A percentile compares a stretch with the other conserved stretches of the same genome.
These are phyloP conservation scores for Centrapalus pauciflorus DNA, from an alignment of 129 eudicot species.

Conservation along the genomic window DNA sequence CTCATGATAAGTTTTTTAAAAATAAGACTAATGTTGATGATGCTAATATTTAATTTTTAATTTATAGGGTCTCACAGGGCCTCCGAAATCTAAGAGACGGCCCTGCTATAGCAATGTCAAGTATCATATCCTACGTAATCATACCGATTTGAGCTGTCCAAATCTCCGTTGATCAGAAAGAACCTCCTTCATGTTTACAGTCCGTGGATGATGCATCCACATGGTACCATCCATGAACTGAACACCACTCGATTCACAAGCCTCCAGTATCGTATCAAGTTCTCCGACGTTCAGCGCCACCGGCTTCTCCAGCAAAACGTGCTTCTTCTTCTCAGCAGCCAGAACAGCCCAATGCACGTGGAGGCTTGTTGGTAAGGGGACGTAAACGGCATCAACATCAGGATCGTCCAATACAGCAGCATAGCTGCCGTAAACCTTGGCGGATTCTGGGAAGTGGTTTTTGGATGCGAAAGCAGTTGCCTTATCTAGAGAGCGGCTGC, in stretches of 20 bases:
- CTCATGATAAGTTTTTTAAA: too few species aligned
- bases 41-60: too few species aligned
- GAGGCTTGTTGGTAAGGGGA: slow-evolving; percentile 56
- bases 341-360: slow-evolving; percentile 53
- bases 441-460: slow-evolving; percentile 39
- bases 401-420: slow-evolving; percentile 52
- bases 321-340: slow-evolving; percentile 61
- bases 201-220: slow-evolving; percentile 83
- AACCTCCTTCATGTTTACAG: slow-evolving; percentile 41
- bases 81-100: too few species aligned
- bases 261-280: slow-evolving; percentile 41
- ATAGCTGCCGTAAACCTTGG: slow-evolving; percentile 48
- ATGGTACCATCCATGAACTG: slow-evolving; percentile 68
- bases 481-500: slow-evolving; percentile 58
- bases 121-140: not conserved
- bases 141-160: slow-evolving; percentile 49
- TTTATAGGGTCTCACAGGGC: too few species aligned
- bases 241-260: slow-evolving; percentile 50
- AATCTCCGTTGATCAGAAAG: slow-evolving; percentile 30
- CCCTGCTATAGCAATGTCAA: too few species aligned
- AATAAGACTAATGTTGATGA: too few species aligned
- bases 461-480: slow-evolving; percentile 40
- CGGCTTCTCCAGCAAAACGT: slow-evolving; percentile 60
- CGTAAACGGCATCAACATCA: slow-evolving; percentile 52
- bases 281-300: slow-evolving; percentile 48